Conservation (phyloP, 441 rosid species). For the Gossypium davidsonii region DNA sequence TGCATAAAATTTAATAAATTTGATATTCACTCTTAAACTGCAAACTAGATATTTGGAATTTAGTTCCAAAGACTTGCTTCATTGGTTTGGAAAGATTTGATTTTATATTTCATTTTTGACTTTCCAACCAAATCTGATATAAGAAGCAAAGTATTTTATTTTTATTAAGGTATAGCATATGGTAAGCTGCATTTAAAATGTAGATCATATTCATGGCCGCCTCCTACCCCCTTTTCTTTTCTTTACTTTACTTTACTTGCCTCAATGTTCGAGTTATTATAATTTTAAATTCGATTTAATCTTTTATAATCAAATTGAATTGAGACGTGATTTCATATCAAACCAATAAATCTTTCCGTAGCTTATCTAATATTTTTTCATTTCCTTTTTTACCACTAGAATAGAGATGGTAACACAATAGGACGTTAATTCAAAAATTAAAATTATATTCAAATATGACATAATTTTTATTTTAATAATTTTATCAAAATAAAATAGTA, state of each 20-base stretch:
- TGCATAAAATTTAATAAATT: not conserved
- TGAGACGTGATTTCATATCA: too few relatives aligned
- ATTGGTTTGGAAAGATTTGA: not conserved
- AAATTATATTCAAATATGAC: too few relatives aligned
- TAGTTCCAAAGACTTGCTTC: not conserved
- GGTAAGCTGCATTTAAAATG: not conserved
- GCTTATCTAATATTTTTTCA: too few relatives aligned
- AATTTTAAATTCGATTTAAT: too few relatives aligned
- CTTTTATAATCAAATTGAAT: too few relatives aligned
- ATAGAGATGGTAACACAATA: too few relatives aligned
- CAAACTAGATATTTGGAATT: not conserved
- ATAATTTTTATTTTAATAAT: too few relatives aligned
- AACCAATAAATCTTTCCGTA: too few relatives aligned
- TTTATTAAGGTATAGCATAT: not conserved
- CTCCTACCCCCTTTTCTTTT: not conserved
- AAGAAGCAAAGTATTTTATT: conserved; percentile 3
- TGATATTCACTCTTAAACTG: not conserved
- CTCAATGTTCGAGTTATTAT: not conserved
- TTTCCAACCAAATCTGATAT: not conserved
- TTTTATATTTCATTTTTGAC: not conserved
- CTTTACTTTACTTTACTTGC: not conserved
- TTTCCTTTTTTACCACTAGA: too few relatives aligned
- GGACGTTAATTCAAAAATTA: too few relatives aligned
- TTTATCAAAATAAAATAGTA: too few relatives aligned
- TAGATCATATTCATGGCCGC: not conserved